Base-by-base conservation (phyloP, 2,329 filamentous ascomycete genomes). In the Fusarium multiceps region DNA sequence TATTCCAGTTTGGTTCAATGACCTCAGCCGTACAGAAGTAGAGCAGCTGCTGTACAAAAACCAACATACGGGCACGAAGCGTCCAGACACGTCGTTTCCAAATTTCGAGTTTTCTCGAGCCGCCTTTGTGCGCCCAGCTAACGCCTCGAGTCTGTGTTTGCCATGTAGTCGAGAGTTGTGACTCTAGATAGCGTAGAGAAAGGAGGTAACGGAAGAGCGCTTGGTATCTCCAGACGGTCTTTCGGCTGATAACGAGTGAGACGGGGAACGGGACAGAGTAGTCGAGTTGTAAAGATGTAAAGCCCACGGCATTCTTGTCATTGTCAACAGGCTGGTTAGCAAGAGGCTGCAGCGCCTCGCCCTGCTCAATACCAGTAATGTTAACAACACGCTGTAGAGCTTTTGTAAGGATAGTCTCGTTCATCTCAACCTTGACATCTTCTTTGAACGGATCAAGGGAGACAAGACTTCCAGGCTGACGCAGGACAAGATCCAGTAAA, bases 21-120 rank as follows among this genome's bases (percentile, higher is more conserved):
- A 99, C 96, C 80, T 99, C 96, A 2, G 93, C 90, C 0, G 96
- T 98, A 81, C 94, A 98, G 78, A 97, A 99, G 80, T 98, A 99
- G 8, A 98, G 87, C 40, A 98, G 85, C 78, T 99, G 96, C 80
- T 99, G 96, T 4, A 98, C 93, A 77, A 98, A 99, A 11, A 97
- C 93, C 11, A 98, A 85, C 96, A 99, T 99, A 49, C 96, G 89
- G 4, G 94, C 93, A 34, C 96, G 89, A 60, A 99, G 82, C 4
- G 93, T 98, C 91, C 93, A 98, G 1, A 95, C 93, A 30, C 93
- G 88, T 42, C 94, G 89, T 79, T 99, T 99, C 94, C 94, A 98
- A 58, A 92, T 87, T 80, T 98, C 95, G 14, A 98, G 87, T 30
- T 88, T 87, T 47, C 86, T 87, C 71, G 90, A 89, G 7, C 89